phyloP scores from a whole-genome alignment of 495 filamentous ascomycete species.

The Podospora anserina region DNA sequence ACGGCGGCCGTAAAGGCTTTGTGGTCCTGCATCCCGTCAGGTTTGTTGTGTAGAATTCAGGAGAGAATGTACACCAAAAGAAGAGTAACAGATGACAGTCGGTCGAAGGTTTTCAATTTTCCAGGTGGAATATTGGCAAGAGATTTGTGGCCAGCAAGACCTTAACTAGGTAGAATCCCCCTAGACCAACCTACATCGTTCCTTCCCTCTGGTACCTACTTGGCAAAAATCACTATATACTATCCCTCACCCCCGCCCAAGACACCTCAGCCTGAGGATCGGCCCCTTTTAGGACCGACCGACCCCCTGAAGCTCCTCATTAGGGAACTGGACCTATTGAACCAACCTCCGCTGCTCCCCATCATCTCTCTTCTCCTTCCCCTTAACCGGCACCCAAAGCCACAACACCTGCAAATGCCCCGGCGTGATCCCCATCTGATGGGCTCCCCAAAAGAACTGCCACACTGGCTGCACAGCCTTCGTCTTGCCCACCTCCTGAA shows the following conservation, averaged over 20 bases:
- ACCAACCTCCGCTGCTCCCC: not conserved
- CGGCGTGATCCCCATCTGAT: constrained; percentile 27
- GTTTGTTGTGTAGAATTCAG: not conserved
- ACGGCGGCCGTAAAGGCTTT: not conserved
- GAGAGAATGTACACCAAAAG: not conserved
- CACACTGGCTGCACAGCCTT: constrained; percentile 25
- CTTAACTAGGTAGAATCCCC: no score
- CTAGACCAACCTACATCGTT: not conserved
- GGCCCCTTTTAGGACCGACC: no score
- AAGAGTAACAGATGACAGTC: not conserved
- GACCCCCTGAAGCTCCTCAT: no score
- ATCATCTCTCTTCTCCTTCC: not conserved
- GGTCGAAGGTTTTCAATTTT: not conserved
- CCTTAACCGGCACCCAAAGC: constrained; percentile 27
- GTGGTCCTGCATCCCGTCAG: not conserved
- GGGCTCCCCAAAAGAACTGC: constrained; percentile 35
- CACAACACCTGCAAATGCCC: constrained; percentile 33
- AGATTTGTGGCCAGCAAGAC: not conserved
- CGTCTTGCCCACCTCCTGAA: not conserved
- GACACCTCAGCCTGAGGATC: not conserved
- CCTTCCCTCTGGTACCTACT: not conserved
- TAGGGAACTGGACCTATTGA: not conserved
- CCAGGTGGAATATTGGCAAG: not conserved
- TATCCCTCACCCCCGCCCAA: not conserved
- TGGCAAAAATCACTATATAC: not conserved